phyloP scores from a whole-genome alignment of 495 filamentous ascomycete species.

The Talaromyces ruber region DNA sequence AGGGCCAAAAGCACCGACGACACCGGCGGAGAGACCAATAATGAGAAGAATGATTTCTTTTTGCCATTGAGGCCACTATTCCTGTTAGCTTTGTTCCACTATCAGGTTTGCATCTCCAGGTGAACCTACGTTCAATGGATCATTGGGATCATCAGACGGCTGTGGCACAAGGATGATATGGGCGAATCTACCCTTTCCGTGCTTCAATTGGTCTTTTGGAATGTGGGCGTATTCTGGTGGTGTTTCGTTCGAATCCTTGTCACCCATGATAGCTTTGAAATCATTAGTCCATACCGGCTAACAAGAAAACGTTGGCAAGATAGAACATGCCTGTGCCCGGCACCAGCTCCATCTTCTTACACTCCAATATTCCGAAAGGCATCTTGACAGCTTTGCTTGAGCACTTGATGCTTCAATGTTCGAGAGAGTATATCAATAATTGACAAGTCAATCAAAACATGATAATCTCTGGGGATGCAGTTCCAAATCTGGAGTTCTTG shows the following conservation, averaged over 20 bases:
- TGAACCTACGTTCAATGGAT: slow-evolving; percentile 33
- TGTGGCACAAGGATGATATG: slow-evolving; percentile 46
- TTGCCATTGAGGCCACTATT: slow-evolving; percentile 38
- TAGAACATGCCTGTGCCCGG: slow-evolving; percentile 2
- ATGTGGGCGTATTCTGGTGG: slow-evolving; percentile 32
- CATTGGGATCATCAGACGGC: slow-evolving; percentile 45
- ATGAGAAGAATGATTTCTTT: slow-evolving; percentile 46
- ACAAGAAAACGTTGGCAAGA: neutral
- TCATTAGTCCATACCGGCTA: neutral
- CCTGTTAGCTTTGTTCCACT: neutral
- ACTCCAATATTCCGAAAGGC: slow-evolving; percentile 5
- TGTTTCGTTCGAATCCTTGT: slow-evolving; percentile 26
- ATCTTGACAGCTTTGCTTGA: neutral
- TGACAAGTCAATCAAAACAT: neutral
- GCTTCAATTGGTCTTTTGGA: slow-evolving; percentile 36
- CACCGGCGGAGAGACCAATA: slow-evolving; percentile 43
- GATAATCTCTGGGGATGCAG: neutral
- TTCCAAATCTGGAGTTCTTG: neutral
- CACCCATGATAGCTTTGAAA: slow-evolving; percentile 29
- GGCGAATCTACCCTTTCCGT: slow-evolving; percentile 34
- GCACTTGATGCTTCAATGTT: neutral
- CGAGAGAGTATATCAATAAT: neutral
- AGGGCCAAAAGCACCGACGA: slow-evolving; percentile 47
- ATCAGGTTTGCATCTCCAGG: too few relatives aligned
- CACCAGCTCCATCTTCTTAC: neutral